Conservation (phyloP, 257 asterid species). For the Gynochthodes officinalis region DNA sequence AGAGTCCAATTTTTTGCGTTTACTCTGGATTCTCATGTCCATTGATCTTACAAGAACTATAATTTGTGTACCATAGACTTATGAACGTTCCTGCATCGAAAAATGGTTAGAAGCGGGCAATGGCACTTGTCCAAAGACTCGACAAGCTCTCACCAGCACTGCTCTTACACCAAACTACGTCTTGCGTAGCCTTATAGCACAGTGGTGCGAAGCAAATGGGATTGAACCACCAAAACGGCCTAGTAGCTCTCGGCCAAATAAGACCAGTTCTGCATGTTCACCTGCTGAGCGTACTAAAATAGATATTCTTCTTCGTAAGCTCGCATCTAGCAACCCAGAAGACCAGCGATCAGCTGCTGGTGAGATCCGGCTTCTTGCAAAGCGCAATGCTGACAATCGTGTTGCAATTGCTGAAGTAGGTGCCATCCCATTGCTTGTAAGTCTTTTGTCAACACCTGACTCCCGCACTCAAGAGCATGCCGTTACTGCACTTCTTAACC, state of each 20-base stretch:
- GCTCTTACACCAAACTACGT: conserved; percentile 88
- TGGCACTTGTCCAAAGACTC: conserved; percentile 91
- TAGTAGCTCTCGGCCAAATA: conserved; percentile 40
- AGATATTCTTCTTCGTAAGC: conserved; percentile 66
- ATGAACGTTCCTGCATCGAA: conserved; percentile 82
- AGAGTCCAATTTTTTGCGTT: neutral
- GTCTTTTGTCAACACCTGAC: conserved; percentile 71
- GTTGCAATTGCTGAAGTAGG: conserved; percentile 99
- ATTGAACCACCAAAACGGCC: conserved; percentile 83
- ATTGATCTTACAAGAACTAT: neutral
- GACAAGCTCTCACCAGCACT: conserved; percentile 66
- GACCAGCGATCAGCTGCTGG: conserved; percentile 87
- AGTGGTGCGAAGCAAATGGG: conserved; percentile 95
- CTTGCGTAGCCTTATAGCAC: conserved; percentile 90
- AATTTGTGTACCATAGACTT: conserved; percentile 51
- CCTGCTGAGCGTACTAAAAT: conserved; percentile 71
- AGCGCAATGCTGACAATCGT: conserved; percentile 88
- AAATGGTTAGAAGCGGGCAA: conserved; percentile 94
- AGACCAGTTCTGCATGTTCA: conserved; percentile 52
- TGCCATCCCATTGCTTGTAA: conserved; percentile 79
- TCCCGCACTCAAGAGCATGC: conserved; percentile 93
- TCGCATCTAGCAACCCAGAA: conserved; percentile 68
- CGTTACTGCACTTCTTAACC: conserved; percentile 93
- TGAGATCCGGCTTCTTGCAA: conserved; percentile 95
- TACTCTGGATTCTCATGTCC: neutral